Evolutionary conservation across 371 early-diverging fungal genomes (phyloP).

Genomic region (Smittium mucronatum): DNA sequence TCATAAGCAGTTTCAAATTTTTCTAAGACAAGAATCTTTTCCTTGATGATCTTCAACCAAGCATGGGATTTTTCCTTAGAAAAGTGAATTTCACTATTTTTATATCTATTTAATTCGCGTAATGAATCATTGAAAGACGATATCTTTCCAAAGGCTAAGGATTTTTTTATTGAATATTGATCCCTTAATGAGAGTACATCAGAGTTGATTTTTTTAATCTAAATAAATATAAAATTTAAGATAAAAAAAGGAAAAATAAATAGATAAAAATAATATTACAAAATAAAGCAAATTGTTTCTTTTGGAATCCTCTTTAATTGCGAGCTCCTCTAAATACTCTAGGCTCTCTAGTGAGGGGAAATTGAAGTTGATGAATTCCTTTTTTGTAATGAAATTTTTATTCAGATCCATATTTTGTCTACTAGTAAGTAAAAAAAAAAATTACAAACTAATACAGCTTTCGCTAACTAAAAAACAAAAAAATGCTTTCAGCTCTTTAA

Average conservation of each 20-base stretch:
- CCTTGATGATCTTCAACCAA: not conserved
- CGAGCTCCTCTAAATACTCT: not conserved
- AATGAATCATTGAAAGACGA: not conserved
- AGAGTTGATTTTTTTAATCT: not conserved
- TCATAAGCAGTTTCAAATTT: not conserved
- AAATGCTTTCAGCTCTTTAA: no score
- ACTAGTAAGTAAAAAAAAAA: no score
- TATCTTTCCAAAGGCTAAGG: not conserved
- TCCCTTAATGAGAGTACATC: not conserved
- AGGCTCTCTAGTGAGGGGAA: conserved; percentile 6
- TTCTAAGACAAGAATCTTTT: not conserved
- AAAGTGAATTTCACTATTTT: no score
- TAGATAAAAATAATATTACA: not conserved
- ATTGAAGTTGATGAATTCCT: no score
- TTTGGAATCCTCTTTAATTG: not conserved
- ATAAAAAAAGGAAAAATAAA: not conserved
- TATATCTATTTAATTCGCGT: no score
- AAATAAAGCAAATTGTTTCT: not conserved
- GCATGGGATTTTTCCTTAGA: no score
- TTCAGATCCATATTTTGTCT: no score
- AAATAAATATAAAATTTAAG: not conserved
- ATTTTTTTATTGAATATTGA: not conserved
- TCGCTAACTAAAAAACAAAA: no score
- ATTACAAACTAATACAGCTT: no score
- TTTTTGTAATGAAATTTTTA: no score